Percentiles rank a stretch among this genome's conserved stretches.
Conservation (phyloP, 441 rosid species). For the Gossypium schwendimanii region DNA sequence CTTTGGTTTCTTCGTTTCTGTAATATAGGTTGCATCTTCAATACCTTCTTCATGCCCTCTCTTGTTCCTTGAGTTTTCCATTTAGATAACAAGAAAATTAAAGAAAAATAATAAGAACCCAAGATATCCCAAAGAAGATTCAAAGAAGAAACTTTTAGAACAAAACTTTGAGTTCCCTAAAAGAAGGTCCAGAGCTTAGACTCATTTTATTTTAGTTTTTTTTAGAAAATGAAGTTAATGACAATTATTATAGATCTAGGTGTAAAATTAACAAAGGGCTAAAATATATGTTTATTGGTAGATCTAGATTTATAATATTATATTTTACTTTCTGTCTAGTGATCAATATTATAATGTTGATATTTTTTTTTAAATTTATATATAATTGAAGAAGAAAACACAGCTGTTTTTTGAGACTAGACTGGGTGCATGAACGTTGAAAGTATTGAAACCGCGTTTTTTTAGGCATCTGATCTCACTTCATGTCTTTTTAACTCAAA, state of each 20-base stretch:
- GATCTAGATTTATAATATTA: constrained; percentile 35
- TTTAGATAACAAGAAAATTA: constrained; percentile 12
- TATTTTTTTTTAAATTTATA: background rate
- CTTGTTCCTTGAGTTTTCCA: constrained; percentile 70
- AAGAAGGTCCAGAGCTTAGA: constrained; percentile 22
- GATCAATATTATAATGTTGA: constrained; percentile 19
- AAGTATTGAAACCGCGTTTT: constrained; percentile 51
- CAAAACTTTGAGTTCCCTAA: constrained; percentile 18
- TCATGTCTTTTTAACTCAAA: background rate
- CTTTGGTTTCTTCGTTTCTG: constrained; percentile 66
- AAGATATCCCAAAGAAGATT: constrained; percentile 32
- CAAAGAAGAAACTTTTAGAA: constrained; percentile 26
- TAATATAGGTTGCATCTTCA: constrained; percentile 44
- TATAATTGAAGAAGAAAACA: constrained; percentile 1
- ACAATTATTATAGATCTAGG: constrained; percentile 41
- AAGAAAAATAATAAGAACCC: constrained; percentile 4
- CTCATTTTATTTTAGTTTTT: constrained; percentile 3
- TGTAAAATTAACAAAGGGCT: constrained; percentile 21
- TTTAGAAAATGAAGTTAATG: background rate
- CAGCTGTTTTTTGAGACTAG: constrained; percentile 25
- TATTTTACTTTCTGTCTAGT: constrained; percentile 20
- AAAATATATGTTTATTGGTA: constrained; percentile 30
- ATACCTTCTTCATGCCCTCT: constrained; percentile 51
- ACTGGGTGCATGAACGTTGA: constrained; percentile 28
- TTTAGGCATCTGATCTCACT: background rate